Percentiles rank a stretch among this genome's conserved stretches.
Conservation (phyloP, 495 filamentous ascomycete genomes). For the Astrothelium macrocarpum region DNA sequence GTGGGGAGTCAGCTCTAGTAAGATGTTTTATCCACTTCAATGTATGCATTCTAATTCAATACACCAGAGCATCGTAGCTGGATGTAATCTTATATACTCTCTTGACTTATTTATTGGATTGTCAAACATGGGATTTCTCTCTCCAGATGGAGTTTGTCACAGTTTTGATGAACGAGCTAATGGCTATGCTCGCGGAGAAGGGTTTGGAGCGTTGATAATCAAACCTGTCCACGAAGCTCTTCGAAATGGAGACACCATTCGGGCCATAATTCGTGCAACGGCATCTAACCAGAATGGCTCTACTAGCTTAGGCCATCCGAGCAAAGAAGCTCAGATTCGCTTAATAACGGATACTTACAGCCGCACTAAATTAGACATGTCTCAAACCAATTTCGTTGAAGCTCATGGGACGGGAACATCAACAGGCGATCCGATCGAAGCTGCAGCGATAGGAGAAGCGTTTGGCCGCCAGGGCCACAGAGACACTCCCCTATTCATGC, state of each 20-base stretch:
- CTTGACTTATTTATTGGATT: not conserved
- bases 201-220: constrained; percentile 29
- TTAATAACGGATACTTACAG: not conserved
- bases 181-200: constrained; percentile 37
- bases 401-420: constrained; percentile 29
- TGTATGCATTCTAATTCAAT: not conserved
- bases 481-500: too few relatives aligned
- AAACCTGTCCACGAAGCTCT: not conserved
- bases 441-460: not conserved
- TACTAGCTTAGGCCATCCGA: not conserved
- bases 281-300: not conserved
- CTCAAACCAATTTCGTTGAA: constrained; percentile 20
- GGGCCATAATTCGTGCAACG: constrained; percentile 1
- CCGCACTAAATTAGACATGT: not conserved
- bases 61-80: not conserved
- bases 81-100: not conserved
- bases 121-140: not conserved
- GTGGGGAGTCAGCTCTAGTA: constrained; percentile 2
- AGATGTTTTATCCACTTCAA: too few relatives aligned
- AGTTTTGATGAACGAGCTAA: constrained; percentile 7
- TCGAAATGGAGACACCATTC: not conserved
- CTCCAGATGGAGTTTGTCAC: constrained; percentile 4
- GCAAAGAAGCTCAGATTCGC: not conserved
- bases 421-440: constrained; percentile 32
- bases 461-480: too few relatives aligned